Percentiles rank a stretch among this genome's conserved stretches.
Evolutionary conservation across 2,329 filamentous ascomycete genomes (phyloP).

Genomic region (Arthrobotrys conoides): DNA sequence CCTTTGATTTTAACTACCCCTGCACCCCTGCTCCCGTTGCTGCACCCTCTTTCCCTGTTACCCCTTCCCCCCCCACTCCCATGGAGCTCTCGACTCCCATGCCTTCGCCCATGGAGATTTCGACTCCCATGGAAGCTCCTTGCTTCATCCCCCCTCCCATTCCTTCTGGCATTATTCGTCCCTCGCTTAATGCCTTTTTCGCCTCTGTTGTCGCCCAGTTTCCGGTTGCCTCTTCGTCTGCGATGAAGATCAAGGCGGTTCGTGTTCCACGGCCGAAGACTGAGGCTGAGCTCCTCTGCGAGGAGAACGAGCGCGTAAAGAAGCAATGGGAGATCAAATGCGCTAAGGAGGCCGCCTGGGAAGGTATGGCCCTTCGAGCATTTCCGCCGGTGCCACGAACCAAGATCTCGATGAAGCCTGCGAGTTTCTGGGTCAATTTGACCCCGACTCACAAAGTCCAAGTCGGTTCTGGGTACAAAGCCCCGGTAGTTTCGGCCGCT

Average conservation of each 20-base stretch:
- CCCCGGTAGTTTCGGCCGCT: background rate
- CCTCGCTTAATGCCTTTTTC: background rate
- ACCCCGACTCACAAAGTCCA: background rate
- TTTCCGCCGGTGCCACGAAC: background rate
- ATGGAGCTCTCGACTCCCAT: too few species aligned
- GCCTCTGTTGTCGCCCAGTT: background rate
- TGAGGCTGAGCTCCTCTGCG: background rate
- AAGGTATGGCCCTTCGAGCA: background rate
- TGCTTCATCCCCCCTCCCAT: background rate
- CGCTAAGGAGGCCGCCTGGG: background rate
- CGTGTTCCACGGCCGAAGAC: background rate
- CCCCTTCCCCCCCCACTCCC: too few species aligned
- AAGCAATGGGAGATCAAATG: background rate
- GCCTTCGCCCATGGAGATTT: too few species aligned
- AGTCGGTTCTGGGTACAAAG: background rate
- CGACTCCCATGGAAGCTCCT: too few species aligned
- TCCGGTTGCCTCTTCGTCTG: background rate
- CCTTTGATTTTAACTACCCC: too few species aligned
- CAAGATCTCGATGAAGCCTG: background rate
- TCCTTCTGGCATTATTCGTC: background rate
- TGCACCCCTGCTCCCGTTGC: background rate
- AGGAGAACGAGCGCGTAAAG: background rate
- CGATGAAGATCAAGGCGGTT: slow-evolving; percentile 15
- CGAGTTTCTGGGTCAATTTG: background rate
- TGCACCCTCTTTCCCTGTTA: too few species aligned